Evolutionary conservation across 441 rosid genomes (phyloP).

Genomic region (Jatropha podagrica): DNA sequence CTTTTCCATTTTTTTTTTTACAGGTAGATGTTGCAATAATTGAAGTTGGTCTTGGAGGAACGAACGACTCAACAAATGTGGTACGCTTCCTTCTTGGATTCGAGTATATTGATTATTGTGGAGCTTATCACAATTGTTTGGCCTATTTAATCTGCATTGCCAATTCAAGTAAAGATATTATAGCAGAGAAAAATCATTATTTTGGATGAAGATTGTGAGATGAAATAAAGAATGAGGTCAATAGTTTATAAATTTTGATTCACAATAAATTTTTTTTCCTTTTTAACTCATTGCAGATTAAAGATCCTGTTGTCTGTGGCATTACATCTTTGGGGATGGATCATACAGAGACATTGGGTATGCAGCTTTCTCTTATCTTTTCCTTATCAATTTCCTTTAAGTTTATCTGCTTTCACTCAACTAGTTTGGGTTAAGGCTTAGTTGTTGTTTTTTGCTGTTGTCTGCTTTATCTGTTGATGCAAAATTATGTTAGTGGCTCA

Average conservation of each 20-base stretch:
- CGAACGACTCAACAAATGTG: slow-evolving; percentile 78
- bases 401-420: background rate
- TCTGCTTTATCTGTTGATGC: slow-evolving; percentile 4
- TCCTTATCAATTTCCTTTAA: background rate
- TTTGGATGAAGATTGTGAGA: background rate
- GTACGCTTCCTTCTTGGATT: slow-evolving; percentile 40
- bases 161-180: background rate
- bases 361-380: slow-evolving; percentile 21
- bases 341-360: slow-evolving; percentile 74
- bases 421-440: too few species aligned
- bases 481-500: background rate
- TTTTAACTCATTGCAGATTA: slow-evolving; percentile 50
- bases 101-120: background rate
- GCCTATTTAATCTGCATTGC: background rate
- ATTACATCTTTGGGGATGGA: slow-evolving; percentile 88
- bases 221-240: background rate
- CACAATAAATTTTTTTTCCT: background rate
- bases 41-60: slow-evolving; percentile 93
- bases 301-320: slow-evolving; percentile 82
- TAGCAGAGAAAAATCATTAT: background rate
- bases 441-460: background rate
- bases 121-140: slow-evolving; percentile 3
- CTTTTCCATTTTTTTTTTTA: slow-evolving; percentile 16
- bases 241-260: slow-evolving; percentile 14
- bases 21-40: slow-evolving; percentile 88